phyloP scores from a whole-genome alignment of 257 asterid species.

The Primulina huaijiensis region DNA sequence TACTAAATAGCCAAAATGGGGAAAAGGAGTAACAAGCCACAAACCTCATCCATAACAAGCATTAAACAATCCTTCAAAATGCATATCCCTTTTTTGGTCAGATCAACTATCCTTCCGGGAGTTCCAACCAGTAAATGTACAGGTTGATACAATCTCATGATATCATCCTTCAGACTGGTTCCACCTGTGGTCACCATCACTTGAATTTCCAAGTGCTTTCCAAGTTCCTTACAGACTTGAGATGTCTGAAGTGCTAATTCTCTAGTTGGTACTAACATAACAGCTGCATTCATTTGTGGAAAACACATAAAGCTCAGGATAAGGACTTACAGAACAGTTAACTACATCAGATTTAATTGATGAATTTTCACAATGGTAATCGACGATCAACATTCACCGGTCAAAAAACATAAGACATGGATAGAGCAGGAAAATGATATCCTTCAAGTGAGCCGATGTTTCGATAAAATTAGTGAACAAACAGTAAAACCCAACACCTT shows the following conservation, averaged over 20 bases:
- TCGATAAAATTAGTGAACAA: no score
- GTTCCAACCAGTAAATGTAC: conserved; percentile 30
- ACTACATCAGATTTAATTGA: background rate
- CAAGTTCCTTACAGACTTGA: conserved; percentile 29
- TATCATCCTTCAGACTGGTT: conserved; percentile 31
- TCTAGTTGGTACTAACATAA: conserved; percentile 16
- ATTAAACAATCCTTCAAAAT: conserved; percentile 18
- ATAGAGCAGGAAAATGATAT: background rate
- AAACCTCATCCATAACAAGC: conserved; percentile 30
- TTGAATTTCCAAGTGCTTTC: conserved; percentile 25
- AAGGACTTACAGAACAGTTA: background rate
- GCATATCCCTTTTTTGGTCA: conserved; percentile 24
- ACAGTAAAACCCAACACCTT: background rate
- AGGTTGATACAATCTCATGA: conserved; percentile 27
- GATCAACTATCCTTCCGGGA: conserved; percentile 30
- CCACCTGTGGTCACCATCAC: conserved; percentile 30
- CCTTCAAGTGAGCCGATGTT: background rate
- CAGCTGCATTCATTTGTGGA: conserved; percentile 2
- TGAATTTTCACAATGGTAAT: background rate
- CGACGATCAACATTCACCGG: background rate
- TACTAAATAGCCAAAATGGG: background rate
- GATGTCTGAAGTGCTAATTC: conserved; percentile 30
- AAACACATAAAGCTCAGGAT: background rate
- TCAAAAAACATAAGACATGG: background rate
- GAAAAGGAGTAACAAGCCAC: background rate